phyloP scores from a whole-genome alignment of 78 protist genomes.

The Dictyostelium capitatum region DNA sequence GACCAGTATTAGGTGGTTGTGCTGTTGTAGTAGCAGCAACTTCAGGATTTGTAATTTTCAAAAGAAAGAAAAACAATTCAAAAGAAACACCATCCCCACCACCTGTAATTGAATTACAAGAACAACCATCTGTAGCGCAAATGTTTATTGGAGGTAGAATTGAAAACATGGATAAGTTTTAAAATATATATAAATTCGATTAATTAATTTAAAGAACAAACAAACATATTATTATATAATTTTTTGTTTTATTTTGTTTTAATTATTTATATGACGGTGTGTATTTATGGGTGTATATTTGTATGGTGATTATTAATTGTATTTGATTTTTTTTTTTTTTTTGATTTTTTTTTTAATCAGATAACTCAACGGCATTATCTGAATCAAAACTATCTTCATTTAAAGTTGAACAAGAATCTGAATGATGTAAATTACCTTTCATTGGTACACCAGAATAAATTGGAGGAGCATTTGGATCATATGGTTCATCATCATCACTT shows the following conservation, averaged over 20 bases:
- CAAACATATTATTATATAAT: too few relatives aligned
- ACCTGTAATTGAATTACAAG: too few relatives aligned
- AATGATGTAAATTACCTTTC: constrained; percentile 29
- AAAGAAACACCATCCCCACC: too few relatives aligned
- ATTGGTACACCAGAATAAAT: constrained; percentile 59
- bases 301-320: background rate
- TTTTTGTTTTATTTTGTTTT: background rate
- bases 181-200: too few relatives aligned
- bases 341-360: constrained; percentile 37
- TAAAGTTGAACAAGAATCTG: constrained; percentile 56
- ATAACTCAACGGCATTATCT: constrained; percentile 60
- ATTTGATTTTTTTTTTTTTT: background rate
- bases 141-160: too few relatives aligned
- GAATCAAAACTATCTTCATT: constrained; percentile 74
- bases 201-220: too few relatives aligned
- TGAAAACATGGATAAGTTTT: too few relatives aligned
- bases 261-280: background rate
- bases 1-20: too few relatives aligned
- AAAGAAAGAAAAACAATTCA: too few relatives aligned
- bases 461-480: constrained; percentile 44
- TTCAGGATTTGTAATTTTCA: too few relatives aligned
- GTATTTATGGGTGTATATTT: background rate
- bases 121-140: too few relatives aligned
- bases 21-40: too few relatives aligned
- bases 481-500: background rate